Evolutionary conservation across 805 yeast genomes (phyloP).

Genomic region (Suhomyces prunicola): DNA sequence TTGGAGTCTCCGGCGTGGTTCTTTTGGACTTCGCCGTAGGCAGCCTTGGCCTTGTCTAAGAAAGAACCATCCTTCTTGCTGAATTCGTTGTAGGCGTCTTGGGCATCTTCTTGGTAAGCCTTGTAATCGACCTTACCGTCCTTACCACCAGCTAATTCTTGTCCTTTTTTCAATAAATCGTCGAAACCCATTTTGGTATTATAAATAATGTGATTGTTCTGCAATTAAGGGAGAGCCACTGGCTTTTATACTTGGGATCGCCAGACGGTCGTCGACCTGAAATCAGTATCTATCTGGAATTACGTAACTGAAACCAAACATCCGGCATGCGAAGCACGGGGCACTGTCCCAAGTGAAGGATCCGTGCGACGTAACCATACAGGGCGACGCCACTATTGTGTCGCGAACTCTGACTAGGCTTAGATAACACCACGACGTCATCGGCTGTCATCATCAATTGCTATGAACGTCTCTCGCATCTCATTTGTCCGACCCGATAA

Average conservation of each 20-base stretch:
- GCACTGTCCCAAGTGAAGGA: neutral
- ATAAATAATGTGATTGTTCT: neutral
- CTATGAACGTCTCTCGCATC: neutral
- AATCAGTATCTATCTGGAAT: neutral
- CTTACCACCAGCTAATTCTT: constrained; percentile 21
- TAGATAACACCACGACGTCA: neutral
- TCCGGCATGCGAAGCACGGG: neutral
- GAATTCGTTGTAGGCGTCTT: constrained; percentile 34
- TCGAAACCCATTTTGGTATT: constrained; percentile 25
- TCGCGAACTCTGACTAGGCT: neutral
- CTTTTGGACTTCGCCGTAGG: constrained; percentile 27
- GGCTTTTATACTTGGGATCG: neutral
- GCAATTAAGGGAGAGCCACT: neutral
- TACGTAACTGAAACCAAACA: neutral
- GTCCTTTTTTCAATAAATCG: constrained; percentile 18
- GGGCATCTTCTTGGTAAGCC: constrained; percentile 29
- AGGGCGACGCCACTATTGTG: neutral
- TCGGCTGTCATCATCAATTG: neutral
- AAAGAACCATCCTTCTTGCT: constrained; percentile 22
- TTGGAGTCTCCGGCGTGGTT: constrained; percentile 15
- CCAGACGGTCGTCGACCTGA: neutral
- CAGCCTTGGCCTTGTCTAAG: constrained; percentile 35
- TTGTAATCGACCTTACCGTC: constrained; percentile 23
- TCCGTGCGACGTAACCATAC: neutral
- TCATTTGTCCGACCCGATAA: neutral